Conservation (phyloP, 495 filamentous ascomycete species). For the Lichenothelia convexa region DNA sequence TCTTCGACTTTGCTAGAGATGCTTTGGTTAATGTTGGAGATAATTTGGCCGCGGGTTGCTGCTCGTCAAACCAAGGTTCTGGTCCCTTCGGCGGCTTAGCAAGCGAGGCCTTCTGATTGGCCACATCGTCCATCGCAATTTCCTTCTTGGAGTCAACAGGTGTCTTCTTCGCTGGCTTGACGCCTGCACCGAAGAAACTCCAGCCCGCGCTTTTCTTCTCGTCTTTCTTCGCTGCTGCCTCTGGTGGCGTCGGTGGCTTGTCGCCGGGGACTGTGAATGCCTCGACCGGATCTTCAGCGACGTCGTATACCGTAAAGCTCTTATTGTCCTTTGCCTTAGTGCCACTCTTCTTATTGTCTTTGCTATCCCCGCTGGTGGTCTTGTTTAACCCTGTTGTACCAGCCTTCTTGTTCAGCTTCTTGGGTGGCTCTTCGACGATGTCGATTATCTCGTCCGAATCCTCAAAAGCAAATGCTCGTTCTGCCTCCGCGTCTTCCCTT, state of each 20-base stretch:
- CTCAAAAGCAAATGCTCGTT: conserved; percentile 12
- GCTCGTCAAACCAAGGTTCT: conserved; percentile 11
- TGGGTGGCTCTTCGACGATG: conserved; percentile 13
- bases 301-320: conserved; percentile 4
- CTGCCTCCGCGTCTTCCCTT: conserved; percentile 11
- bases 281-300: conserved; percentile 4
- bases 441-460: conserved; percentile 19
- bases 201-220: conserved; percentile 9
- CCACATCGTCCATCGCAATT: conserved; percentile 7
- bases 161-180: conserved; percentile 12
- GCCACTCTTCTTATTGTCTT: conserved; percentile 8
- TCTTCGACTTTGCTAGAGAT: not conserved
- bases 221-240: conserved; percentile 1
- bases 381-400: conserved; percentile 3
- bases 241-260: conserved; percentile 1
- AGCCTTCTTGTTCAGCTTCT: conserved; percentile 16
- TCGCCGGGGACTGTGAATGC: conserved; percentile 1
- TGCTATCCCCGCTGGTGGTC: conserved; percentile 5
- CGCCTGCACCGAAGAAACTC: conserved; percentile 14
- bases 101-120: conserved; percentile 11
- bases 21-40: conserved; percentile 7
- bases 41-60: conserved; percentile 7
- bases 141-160: conserved; percentile 11
- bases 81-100: conserved; percentile 11
- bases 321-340: conserved; percentile 10